phyloP scores from a whole-genome alignment of 805 yeast genomes.

The Monosporozyma aquatica region DNA sequence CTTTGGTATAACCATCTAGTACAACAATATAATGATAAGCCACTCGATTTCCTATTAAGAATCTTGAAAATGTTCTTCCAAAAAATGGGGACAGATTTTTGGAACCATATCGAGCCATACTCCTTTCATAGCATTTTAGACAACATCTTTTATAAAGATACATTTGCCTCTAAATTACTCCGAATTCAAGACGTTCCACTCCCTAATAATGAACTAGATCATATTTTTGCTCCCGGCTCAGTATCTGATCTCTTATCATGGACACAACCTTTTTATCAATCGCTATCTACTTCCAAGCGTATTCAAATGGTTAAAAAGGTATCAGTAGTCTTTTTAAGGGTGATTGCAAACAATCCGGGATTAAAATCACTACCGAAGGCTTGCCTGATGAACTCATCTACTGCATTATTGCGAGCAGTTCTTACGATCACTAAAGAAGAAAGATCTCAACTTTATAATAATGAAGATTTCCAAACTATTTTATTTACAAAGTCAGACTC shows the following conservation, averaged over 20 bases:
- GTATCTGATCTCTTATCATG: conserved; percentile 44
- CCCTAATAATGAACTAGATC: conserved; percentile 25
- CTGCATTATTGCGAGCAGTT: conserved; percentile 28
- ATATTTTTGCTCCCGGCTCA: conserved; percentile 23
- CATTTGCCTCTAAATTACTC: conserved; percentile 34
- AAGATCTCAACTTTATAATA: conserved; percentile 20
- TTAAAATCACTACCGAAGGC: conserved; percentile 25
- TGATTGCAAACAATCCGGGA: conserved; percentile 25
- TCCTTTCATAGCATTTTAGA: conserved; percentile 51
- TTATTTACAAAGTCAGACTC: conserved; percentile 42
- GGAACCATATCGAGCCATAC: conserved; percentile 48
- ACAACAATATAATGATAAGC: conserved; percentile 24
- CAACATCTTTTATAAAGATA: conserved; percentile 47
- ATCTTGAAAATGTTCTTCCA: conserved; percentile 39
- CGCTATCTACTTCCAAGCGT: conserved; percentile 41
- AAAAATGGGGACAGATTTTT: conserved; percentile 39
- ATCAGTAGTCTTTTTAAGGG: conserved; percentile 39
- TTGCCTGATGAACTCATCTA: conserved; percentile 31
- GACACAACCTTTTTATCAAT: conserved; percentile 39
- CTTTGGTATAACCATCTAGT: conserved; percentile 28
- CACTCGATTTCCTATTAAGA: conserved; percentile 46
- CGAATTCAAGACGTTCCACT: conserved; percentile 20
- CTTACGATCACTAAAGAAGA: conserved; percentile 24
- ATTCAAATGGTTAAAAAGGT: conserved; percentile 46
- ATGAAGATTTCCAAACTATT: conserved; percentile 30